These are phyloP conservation scores for Hanseniaspora meyeri DNA, from an alignment of 805 yeast species.

Conservation along the genomic window DNA sequence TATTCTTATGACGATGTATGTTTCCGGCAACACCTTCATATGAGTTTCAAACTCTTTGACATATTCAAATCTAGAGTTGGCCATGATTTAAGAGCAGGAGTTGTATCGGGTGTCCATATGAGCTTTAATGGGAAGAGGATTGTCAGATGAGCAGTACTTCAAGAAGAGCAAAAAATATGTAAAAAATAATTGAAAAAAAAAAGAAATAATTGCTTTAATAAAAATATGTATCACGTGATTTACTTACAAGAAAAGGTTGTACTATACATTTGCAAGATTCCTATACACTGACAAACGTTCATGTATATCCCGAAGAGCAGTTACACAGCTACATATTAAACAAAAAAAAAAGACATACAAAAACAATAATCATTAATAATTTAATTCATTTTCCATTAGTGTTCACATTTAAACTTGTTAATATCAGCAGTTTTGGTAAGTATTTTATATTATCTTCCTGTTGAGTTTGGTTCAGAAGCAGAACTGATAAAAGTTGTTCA, in stretches of 20 bases:
- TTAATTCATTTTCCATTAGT: not conserved
- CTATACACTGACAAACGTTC: too few relatives aligned
- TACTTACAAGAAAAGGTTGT: too few relatives aligned
- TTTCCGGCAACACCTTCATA: constrained; percentile 58
- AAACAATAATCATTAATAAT: not conserved
- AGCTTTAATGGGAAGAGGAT: too few relatives aligned
- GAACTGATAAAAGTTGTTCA: constrained; percentile 69
- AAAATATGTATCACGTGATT: not conserved
- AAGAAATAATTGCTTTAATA: not conserved
- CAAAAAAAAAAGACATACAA: not conserved
- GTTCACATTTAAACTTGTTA: not conserved
- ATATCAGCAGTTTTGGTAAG: constrained; percentile 13
- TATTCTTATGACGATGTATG: constrained; percentile 70
- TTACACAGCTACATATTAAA: not conserved
- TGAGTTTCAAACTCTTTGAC: constrained; percentile 73
- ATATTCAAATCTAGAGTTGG: constrained; percentile 78
- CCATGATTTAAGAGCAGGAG: constrained; percentile 36
- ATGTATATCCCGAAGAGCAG: too few relatives aligned
- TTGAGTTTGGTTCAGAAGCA: constrained; percentile 73
- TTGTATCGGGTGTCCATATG: not conserved
- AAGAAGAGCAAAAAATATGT: not conserved
- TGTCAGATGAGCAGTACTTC: not conserved
- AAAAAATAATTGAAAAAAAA: too few relatives aligned
- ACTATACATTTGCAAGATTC: too few relatives aligned
- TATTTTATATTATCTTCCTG: constrained; percentile 55